Conservation (phyloP, 805 yeast genomes). For the Candida germanica region DNA sequence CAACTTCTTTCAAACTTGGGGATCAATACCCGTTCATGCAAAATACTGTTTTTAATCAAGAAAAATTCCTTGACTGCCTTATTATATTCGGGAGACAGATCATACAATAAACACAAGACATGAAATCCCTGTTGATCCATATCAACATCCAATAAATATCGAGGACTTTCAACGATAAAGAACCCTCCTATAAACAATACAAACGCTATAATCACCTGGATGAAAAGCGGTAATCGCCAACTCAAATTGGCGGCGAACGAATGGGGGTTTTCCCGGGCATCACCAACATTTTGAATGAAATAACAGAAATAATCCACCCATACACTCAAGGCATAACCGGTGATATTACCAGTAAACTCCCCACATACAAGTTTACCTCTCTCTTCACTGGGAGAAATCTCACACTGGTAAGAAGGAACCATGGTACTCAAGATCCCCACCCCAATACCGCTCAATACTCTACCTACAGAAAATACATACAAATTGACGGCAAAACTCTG, state of each 20-base stretch:
- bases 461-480: slow-evolving; percentile 61
- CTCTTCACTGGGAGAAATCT: slow-evolving; percentile 82
- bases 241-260: slow-evolving; percentile 43
- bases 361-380: slow-evolving; percentile 84
- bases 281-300: slow-evolving; percentile 52
- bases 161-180: slow-evolving; percentile 80
- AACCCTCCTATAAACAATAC: slow-evolving; percentile 71
- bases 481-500: slow-evolving; percentile 63
- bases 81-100: slow-evolving; percentile 27
- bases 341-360: slow-evolving; percentile 81
- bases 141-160: slow-evolving; percentile 86
- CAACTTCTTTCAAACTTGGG: slow-evolving; percentile 43
- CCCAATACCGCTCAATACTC: slow-evolving; percentile 81
- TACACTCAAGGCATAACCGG: slow-evolving; percentile 78
- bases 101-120: slow-evolving; percentile 24
- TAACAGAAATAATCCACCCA: slow-evolving; percentile 85
- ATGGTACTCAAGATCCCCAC: slow-evolving; percentile 82
- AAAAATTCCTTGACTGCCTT: slow-evolving; percentile 43
- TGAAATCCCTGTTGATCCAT: slow-evolving; percentile 55
- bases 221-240: slow-evolving; percentile 77
- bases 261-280: slow-evolving; percentile 33
- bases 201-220: slow-evolving; percentile 73
- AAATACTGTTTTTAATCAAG: slow-evolving; percentile 43
- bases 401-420: slow-evolving; percentile 86
- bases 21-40: slow-evolving; percentile 33